Base-by-base conservation (phyloP, 441 rosid genomes). In the Brassica hybrid region DNA sequence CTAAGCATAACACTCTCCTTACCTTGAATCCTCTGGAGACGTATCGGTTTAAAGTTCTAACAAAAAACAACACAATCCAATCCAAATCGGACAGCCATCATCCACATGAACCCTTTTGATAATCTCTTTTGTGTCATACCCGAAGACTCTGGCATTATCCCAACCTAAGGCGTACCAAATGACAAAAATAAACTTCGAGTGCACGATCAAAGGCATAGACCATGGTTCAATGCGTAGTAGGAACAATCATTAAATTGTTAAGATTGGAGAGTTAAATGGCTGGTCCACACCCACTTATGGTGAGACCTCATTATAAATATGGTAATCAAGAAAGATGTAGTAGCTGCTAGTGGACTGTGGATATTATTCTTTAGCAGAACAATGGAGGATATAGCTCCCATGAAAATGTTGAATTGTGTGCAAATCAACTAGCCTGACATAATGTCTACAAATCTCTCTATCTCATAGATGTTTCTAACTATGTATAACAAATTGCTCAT, bases 81-180 rank as follows among this genome's bases (percentile, higher is more conserved):
- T 21, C 23, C 23, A 21, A 21, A 93, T 30, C 96, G 96, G 70
- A 88, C 79, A 7, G 81, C 89, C 96, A 89, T 94, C 95, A 91
- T 89, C 14, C 94, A 84, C 64, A 94, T 82, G 36, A 94, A 85
- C 43, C 98, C 98, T 73, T 82, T 86, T 0, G 98, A 94, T 80
- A 94, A 72, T 2, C 7, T 8, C 9, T 34, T 34, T 34, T 34
- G 38, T 34, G 38, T 34, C 38, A 34, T 6, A 34, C 8, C 9
- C 38, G 2, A 34, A 7, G 8, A 34, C 32, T 27, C 32, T 5
- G 32, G 6, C 32, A 27, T 27, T 3, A 27, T 27, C 32, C 32
- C 32, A 27, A 27, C 32, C 32, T 3, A 27, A 27, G 32, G 32
- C 32, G 32, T 5, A 27, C 32, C 32, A 27, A 27, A 27, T 5